A percentile compares a stretch with the other conserved stretches of the same genome.
Conservation (phyloP, 805 yeast genomes). For the Hermanozyma aechmeae region DNA sequence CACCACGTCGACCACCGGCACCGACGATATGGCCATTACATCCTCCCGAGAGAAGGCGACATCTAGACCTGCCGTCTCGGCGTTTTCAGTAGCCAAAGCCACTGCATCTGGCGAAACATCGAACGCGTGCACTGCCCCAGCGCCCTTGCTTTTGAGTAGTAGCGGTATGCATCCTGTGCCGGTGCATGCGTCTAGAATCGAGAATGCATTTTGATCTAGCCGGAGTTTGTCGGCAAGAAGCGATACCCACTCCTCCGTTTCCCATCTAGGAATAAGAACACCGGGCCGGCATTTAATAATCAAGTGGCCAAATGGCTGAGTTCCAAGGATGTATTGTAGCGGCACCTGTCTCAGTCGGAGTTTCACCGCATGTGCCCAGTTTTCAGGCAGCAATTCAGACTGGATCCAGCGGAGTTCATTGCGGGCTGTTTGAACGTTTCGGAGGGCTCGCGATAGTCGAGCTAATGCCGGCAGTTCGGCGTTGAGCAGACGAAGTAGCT, state of each 20-base stretch:
- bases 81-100: conserved; percentile 39
- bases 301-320: conserved; percentile 78
- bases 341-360: conserved; percentile 53
- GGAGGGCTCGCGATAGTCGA: not conserved
- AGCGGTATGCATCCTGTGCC: conserved; percentile 68
- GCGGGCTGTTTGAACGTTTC: conserved; percentile 29
- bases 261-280: conserved; percentile 88
- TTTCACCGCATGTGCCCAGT: conserved; percentile 45
- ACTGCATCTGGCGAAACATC: conserved; percentile 53
- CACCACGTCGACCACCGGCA: conserved; percentile 36
- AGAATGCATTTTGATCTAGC: not conserved
- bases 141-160: conserved; percentile 23
- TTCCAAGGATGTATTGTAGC: conserved; percentile 73
- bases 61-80: conserved; percentile 5
- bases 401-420: conserved; percentile 59
- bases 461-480: not conserved
- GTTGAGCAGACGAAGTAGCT: too few relatives aligned
- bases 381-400: conserved; percentile 38
- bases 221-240: conserved; percentile 22
- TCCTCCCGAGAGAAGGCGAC: conserved; percentile 1
- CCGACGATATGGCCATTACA: conserved; percentile 2
- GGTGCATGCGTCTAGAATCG: conserved; percentile 10
- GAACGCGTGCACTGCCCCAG: conserved; percentile 30
- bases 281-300: conserved; percentile 49
- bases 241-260: conserved; percentile 84